Evolutionary conservation across 2,329 filamentous ascomycete species (phyloP).

Genomic region (Talaromyces sp.): DNA sequence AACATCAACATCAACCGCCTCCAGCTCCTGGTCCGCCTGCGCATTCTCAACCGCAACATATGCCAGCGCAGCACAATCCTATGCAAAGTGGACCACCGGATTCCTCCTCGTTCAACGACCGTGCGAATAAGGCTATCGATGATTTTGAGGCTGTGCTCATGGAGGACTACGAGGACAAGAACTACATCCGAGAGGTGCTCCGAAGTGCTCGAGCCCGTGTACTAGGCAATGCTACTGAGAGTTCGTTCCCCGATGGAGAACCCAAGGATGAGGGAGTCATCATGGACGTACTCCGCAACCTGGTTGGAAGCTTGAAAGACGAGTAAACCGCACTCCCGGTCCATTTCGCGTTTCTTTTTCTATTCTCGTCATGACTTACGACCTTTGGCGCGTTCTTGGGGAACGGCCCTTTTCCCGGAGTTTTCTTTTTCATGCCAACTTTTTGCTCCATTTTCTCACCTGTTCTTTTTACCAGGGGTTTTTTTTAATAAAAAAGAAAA

Average conservation of each 20-base stretch:
- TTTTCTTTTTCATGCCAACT: not conserved
- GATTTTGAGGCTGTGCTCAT: slow-evolving; percentile 49
- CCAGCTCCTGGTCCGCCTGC: slow-evolving; percentile 16
- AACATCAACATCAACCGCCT: slow-evolving; percentile 25
- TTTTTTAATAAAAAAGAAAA: too few relatives aligned
- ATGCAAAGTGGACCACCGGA: slow-evolving; percentile 30
- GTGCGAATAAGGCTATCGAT: slow-evolving; percentile 48
- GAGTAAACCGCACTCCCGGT: slow-evolving; percentile 20
- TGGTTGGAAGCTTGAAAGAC: slow-evolving; percentile 45
- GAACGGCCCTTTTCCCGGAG: slow-evolving; percentile 6
- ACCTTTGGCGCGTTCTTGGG: slow-evolving; percentile 7
- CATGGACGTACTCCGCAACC: slow-evolving; percentile 42
- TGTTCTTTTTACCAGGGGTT: too few relatives aligned
- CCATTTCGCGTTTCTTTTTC: slow-evolving; percentile 2
- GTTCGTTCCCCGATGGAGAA: slow-evolving; percentile 47
- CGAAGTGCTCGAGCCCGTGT: slow-evolving; percentile 47
- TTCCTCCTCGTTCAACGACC: slow-evolving; percentile 41
- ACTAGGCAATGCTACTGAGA: slow-evolving; percentile 43
- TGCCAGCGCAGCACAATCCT: slow-evolving; percentile 24
- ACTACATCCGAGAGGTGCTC: slow-evolving; percentile 49
- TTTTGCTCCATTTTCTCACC: not conserved
- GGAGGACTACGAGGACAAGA: slow-evolving; percentile 50
- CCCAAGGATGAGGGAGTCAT: slow-evolving; percentile 49
- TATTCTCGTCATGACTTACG: slow-evolving; percentile 8
- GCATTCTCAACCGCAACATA: slow-evolving; percentile 16